Conservation (phyloP, 345 rosid genomes). For the Gossypium longicalyx region DNA sequence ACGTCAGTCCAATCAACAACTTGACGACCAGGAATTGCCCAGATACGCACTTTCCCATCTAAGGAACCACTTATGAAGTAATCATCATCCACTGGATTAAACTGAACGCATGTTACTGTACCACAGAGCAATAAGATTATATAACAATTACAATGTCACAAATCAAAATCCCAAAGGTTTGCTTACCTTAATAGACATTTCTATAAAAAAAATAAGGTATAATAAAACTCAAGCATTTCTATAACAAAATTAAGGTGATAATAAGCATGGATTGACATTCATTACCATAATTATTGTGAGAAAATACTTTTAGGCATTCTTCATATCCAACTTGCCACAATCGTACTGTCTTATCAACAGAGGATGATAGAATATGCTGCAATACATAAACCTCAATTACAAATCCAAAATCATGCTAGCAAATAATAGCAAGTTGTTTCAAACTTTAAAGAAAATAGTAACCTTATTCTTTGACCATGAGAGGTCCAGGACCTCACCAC, state of each 20-base stretch:
- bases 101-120: constrained; percentile 50
- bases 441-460: constrained; percentile 6
- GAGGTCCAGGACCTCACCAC: constrained; percentile 43
- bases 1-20: constrained; percentile 46
- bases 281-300: constrained; percentile 40
- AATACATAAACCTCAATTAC: constrained; percentile 6
- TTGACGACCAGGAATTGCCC: constrained; percentile 31
- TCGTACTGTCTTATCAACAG: constrained; percentile 51
- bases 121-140: not conserved
- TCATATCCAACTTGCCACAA: constrained; percentile 47
- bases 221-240: no score
- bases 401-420: constrained; percentile 5
- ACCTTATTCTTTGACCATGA: constrained; percentile 49
- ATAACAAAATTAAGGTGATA: no score
- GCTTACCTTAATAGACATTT: not conserved
- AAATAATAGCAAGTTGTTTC: not conserved
- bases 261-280: not conserved
- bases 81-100: constrained; percentile 46
- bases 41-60: constrained; percentile 49
- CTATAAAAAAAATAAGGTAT: not conserved
- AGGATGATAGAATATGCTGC: constrained; percentile 44
- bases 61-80: constrained; percentile 57
- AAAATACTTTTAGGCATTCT: constrained; percentile 33
- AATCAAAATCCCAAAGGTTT: not conserved
- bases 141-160: constrained; percentile 1